Conservation (phyloP, 176 grass and related monocot genomes). For the Urochloa ruziziensis region DNA sequence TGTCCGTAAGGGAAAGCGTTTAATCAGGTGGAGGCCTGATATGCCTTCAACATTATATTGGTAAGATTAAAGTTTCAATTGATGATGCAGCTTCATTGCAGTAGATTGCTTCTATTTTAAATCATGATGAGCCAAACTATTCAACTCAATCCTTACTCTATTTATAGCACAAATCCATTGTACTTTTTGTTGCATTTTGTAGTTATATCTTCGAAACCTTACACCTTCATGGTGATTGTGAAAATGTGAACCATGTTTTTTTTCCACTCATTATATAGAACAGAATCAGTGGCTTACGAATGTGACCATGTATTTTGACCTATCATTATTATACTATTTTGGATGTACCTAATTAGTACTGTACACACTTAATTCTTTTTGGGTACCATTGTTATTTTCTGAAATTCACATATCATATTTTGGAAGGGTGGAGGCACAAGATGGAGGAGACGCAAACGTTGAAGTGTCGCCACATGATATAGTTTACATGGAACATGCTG, state of each 20-base stretch:
- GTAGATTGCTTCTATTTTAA: neutral
- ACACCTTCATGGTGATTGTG: neutral
- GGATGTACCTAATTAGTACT: neutral
- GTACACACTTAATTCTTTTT: neutral
- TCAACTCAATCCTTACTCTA: neutral
- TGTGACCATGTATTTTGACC: neutral
- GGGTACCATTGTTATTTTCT: slow-evolving; percentile 2
- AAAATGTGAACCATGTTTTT: neutral
- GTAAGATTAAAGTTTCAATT: slow-evolving; percentile 25
- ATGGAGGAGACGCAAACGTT: slow-evolving; percentile 82
- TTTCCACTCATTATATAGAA: neutral
- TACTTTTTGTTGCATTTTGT: neutral
- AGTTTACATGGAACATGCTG: slow-evolving; percentile 67
- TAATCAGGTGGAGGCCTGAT: slow-evolving; percentile 75
- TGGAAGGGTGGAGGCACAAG: slow-evolving; percentile 83
- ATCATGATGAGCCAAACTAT: slow-evolving; percentile 1
- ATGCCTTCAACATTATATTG: slow-evolving; percentile 80
- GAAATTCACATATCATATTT: slow-evolving; percentile 7
- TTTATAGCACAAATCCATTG: slow-evolving; percentile 6
- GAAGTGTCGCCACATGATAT: slow-evolving; percentile 80
- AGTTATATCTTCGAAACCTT: neutral
- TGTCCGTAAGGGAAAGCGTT: slow-evolving; percentile 77
- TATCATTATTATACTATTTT: neutral
- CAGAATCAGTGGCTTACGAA: neutral
- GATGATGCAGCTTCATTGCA: neutral